A percentile compares a stretch with the other conserved stretches of the same genome.
Evolutionary conservation across 1,139 yeast species (phyloP).

Genomic region (Trichomonascaceae sp.): DNA sequence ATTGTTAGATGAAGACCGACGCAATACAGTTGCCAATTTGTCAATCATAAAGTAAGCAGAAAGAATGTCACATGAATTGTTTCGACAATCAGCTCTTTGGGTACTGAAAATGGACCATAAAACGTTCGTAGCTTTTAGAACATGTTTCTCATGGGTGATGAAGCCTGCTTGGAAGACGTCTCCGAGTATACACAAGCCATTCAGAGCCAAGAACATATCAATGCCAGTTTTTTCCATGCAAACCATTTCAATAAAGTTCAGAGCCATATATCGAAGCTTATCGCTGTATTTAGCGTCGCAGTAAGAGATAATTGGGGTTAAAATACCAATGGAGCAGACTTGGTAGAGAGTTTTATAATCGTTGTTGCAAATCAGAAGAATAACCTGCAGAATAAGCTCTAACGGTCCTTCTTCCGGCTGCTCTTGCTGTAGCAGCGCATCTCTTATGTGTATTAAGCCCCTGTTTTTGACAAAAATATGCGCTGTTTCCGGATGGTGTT

Average conservation of each 20-base stretch:
- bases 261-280: neutral
- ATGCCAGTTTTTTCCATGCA: constrained; percentile 4
- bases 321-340: neutral
- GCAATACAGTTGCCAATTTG: neutral
- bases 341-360: constrained; percentile 2
- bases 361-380: constrained; percentile 2
- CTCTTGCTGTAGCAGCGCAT: neutral
- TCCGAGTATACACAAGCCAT: neutral
- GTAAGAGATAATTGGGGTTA: neutral
- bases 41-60: neutral
- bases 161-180: neutral
- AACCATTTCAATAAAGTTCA: constrained; percentile 1
- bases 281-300: neutral
- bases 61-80: constrained; percentile 1
- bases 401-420: neutral
- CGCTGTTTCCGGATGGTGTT: constrained; percentile 6
- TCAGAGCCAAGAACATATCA: constrained; percentile 1
- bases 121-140: neutral
- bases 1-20: neutral
- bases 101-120: neutral
- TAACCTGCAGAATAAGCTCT: neutral
- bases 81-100: constrained; percentile 1
- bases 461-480: constrained; percentile 7
- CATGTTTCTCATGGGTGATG: neutral
- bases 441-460: constrained; percentile 5